Conservation (phyloP, 345 rosid genomes). For the Chamaenerion angustifolium region DNA sequence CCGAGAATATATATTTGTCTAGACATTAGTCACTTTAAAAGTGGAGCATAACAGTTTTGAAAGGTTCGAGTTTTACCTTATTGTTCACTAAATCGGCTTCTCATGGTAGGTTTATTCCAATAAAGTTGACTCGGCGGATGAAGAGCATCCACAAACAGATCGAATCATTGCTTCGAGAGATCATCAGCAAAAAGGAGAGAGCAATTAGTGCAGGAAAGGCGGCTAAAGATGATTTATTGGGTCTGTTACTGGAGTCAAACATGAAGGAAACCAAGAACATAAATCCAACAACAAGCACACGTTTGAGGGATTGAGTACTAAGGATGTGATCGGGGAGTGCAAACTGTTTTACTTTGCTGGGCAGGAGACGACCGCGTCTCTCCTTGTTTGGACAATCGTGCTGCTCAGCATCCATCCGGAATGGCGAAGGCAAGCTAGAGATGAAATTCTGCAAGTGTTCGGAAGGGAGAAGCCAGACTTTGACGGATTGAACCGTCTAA, state of each 20-base stretch:
- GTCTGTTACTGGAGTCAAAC: conserved; percentile 17
- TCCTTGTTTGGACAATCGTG: conserved; percentile 23
- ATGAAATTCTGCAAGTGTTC: conserved; percentile 19
- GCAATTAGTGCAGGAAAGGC: conserved; percentile 9
- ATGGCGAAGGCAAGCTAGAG: conserved; percentile 24
- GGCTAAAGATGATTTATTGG: conserved; percentile 15
- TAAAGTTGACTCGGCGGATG: conserved; percentile 15
- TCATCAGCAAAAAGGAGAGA: conserved; percentile 13
- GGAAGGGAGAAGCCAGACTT: conserved; percentile 11
- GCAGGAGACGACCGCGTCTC: conserved; percentile 17
- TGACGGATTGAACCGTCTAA: conserved; percentile 10
- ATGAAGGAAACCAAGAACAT: conserved; percentile 14
- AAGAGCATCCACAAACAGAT: conserved; percentile 9
- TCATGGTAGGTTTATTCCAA: conserved; percentile 15
- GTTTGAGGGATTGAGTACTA: conserved; percentile 9
- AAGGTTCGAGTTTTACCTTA: too few species aligned
- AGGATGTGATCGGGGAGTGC: conserved; percentile 21
- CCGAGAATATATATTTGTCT: too few species aligned
- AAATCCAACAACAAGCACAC: conserved; percentile 3
- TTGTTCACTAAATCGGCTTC: too few species aligned
- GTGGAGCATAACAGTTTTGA: too few species aligned
- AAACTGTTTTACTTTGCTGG: conserved; percentile 22
- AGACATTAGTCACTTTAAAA: too few species aligned
- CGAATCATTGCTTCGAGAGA: conserved; percentile 4
- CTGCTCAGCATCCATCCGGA: conserved; percentile 11